phyloP scores from a whole-genome alignment of 176 grass and related monocot genomes.

The Hsuehochloa calcarea region DNA sequence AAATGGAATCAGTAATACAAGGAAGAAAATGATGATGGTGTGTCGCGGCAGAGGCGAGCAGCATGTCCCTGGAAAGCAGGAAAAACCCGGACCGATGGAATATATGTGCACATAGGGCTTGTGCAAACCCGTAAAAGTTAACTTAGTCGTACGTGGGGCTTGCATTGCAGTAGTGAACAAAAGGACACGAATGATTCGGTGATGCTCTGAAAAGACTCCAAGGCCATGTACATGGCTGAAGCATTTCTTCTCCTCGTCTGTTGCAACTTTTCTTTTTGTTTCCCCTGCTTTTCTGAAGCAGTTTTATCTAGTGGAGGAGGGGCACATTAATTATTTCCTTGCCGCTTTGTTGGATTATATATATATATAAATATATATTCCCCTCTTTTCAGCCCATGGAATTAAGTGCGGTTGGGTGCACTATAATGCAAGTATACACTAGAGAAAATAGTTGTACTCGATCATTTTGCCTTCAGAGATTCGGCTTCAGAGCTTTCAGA shows the following conservation, averaged over 20 bases:
- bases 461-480: neutral
- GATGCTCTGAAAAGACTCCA: slow-evolving; percentile 25
- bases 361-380: no score
- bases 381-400: neutral
- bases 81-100: slow-evolving; percentile 44
- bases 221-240: neutral
- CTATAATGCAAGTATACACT: no score
- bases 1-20: neutral
- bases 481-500: neutral
- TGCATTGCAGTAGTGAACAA: neutral
- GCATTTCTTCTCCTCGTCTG: neutral
- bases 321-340: neutral
- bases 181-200: neutral
- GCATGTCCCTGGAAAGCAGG: slow-evolving; percentile 56
- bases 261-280: neutral
- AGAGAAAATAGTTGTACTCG: neutral
- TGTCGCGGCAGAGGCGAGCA: slow-evolving; percentile 50
- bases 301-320: neutral
- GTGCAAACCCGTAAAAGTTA: neutral
- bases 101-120: slow-evolving; percentile 24
- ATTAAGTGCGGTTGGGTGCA: neutral
- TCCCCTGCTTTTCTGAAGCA: neutral
- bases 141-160: neutral
- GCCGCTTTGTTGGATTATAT: neutral
- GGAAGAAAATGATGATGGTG: slow-evolving; percentile 17